These are phyloP conservation scores for Hanseniaspora valbyensis DNA, from an alignment of 805 yeast species.

Conservation along the genomic window DNA sequence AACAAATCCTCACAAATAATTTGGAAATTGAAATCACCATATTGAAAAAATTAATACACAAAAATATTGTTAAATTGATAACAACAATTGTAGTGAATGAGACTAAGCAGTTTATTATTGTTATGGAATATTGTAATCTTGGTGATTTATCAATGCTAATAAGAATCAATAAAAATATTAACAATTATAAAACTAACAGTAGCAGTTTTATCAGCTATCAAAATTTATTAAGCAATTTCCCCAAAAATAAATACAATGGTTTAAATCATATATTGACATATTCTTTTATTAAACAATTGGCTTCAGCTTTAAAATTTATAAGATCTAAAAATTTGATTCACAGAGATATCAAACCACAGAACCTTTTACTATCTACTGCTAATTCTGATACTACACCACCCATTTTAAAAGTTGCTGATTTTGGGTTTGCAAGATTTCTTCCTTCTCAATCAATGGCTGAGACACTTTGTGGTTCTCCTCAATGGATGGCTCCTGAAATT, in stretches of 20 bases:
- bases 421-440: constrained; percentile 90
- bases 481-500: constrained; percentile 98
- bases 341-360: constrained; percentile 86
- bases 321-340: constrained; percentile 80
- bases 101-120: constrained; percentile 64
- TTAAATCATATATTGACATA: constrained; percentile 65
- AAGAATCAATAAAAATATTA: constrained; percentile 68
- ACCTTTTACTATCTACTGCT: constrained; percentile 46
- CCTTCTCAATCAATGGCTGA: constrained; percentile 94
- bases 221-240: constrained; percentile 67
- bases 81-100: constrained; percentile 63
- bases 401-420: constrained; percentile 85
- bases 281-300: constrained; percentile 77
- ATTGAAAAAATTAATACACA: constrained; percentile 76
- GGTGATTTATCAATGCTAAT: constrained; percentile 89
- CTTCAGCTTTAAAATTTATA: constrained; percentile 72
- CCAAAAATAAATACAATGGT: constrained; percentile 66
- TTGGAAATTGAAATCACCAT: constrained; percentile 87
- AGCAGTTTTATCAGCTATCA: constrained; percentile 32
- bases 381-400: constrained; percentile 45
- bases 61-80: constrained; percentile 78
- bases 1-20: constrained; percentile 74
- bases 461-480: constrained; percentile 92
- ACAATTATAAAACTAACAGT: neutral
- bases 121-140: constrained; percentile 93